phyloP scores from a whole-genome alignment of 805 yeast genomes.

The Pichia nakasei region DNA sequence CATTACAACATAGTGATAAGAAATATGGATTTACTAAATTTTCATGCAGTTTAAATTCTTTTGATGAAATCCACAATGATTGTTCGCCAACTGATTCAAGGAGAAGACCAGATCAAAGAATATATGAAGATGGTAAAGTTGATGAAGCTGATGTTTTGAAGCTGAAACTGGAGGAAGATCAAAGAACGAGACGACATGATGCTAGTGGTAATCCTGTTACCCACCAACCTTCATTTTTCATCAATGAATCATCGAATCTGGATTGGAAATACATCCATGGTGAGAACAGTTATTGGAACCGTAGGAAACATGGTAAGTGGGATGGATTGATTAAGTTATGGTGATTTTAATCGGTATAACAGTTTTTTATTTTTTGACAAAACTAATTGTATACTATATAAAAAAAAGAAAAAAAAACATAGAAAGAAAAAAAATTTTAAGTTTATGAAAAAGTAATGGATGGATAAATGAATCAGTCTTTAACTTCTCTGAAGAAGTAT shows the following conservation, averaged over 20 bases:
- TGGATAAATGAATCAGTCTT: neutral
- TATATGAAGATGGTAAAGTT: conserved; percentile 60
- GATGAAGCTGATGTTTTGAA: conserved; percentile 69
- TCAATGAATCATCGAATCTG: conserved; percentile 27
- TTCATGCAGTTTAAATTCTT: conserved; percentile 73
- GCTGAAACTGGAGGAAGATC: conserved; percentile 63
- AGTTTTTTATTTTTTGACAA: too few species aligned
- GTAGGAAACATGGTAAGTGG: conserved; percentile 62
- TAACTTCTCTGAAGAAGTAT: conserved; percentile 25
- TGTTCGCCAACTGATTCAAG: conserved; percentile 87
- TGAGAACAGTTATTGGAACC: conserved; percentile 64
- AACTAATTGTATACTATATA: too few species aligned
- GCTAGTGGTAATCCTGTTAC: conserved; percentile 35
- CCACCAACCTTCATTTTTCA: conserved; percentile 60
- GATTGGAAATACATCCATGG: conserved; percentile 56
- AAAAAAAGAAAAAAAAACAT: neutral
- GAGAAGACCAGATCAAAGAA: conserved; percentile 73
- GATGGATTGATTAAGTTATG: conserved; percentile 44
- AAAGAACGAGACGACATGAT: conserved; percentile 64
- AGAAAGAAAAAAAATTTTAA: neutral
- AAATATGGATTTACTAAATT: conserved; percentile 84
- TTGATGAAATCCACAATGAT: conserved; percentile 60
- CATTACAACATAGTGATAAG: conserved; percentile 47
- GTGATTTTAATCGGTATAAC: conserved; percentile 27
- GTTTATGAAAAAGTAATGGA: too few species aligned